Percentiles rank a stretch among this genome's conserved stretches.
Conservation (phyloP, 148 eudicot genomes). For the Camellia lanceoleosa region DNA sequence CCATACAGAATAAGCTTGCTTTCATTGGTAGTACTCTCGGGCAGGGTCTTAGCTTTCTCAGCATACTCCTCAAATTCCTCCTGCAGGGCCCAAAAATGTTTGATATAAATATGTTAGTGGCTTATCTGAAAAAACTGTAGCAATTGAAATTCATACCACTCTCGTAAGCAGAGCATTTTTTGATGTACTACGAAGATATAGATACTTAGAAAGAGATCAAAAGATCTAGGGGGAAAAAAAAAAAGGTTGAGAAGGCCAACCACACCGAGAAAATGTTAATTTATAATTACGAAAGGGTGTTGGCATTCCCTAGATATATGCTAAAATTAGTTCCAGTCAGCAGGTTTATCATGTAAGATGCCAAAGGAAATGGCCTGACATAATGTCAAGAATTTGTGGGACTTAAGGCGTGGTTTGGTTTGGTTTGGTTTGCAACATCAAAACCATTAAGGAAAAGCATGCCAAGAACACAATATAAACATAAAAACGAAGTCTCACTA, state of each 20-base stretch:
- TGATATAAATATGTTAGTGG: not conserved
- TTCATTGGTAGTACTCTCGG: constrained; percentile 58
- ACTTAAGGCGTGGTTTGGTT: no score
- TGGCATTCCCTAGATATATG: not conserved
- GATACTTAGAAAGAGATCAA: not conserved
- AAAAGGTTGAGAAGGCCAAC: not conserved
- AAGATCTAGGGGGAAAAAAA: not conserved
- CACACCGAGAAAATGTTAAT: not conserved
- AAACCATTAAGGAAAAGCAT: not conserved
- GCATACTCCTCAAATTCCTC: constrained; percentile 87
- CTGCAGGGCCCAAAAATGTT: constrained; percentile 29
- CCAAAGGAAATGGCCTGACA: no score
- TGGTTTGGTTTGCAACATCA: no score
- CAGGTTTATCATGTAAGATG: no score
- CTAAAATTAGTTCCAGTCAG: not conserved
- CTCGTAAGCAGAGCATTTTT: not conserved
- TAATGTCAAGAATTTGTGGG: no score
- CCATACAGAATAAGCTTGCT: constrained; percentile 81
- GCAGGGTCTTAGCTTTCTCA: constrained; percentile 72
- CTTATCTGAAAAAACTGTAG: not conserved
- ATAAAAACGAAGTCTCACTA: not conserved
- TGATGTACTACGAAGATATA: not conserved
- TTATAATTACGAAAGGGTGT: not conserved
- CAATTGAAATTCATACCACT: not conserved
- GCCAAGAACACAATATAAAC: not conserved